Percentiles rank a stretch among this genome's conserved stretches.
Evolutionary conservation across 371 early-diverging fungal genomes (phyloP).

Genomic region (Mucor velutinosus): DNA sequence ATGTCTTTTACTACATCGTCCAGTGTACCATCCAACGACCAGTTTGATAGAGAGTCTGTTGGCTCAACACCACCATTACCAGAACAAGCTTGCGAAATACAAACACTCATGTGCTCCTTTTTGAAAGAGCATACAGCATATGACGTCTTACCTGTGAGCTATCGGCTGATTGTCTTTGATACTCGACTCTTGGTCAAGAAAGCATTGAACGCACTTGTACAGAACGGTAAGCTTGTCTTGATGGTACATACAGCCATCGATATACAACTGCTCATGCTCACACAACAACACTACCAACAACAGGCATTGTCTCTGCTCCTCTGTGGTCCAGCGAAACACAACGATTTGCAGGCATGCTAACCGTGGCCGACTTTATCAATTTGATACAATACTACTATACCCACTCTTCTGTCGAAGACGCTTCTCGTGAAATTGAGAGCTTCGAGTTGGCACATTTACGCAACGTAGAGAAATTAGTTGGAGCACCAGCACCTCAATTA

Average conservation of each 20-base stretch:
- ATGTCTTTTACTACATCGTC: conserved; percentile 19
- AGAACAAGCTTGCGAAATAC: conserved; percentile 36
- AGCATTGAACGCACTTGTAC: conserved; percentile 88
- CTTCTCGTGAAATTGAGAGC: conserved; percentile 83
- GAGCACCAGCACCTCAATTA: conserved; percentile 61
- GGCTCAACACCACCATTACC: conserved; percentile 8
- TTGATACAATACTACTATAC: conserved; percentile 90
- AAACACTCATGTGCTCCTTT: conserved; percentile 61
- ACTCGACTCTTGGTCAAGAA: conserved; percentile 89
- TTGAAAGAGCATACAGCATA: conserved; percentile 82
- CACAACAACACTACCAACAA: too few species aligned
- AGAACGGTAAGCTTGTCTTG: conserved; percentile 71
- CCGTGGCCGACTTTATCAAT: conserved; percentile 91
- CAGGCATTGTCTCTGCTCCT: conserved; percentile 93
- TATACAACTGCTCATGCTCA: too few species aligned
- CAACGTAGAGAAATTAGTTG: conserved; percentile 59
- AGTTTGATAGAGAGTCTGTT: conserved; percentile 17
- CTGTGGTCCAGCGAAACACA: conserved; percentile 84
- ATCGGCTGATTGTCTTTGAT: conserved; percentile 90
- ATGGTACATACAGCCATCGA: background rate
- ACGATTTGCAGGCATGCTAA: conserved; percentile 89
- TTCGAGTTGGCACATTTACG: conserved; percentile 77
- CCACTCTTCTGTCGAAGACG: conserved; percentile 76
- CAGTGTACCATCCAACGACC: conserved; percentile 7
- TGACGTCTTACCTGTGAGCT: conserved; percentile 89